A percentile compares a stretch with the other conserved stretches of the same genome.
Evolutionary conservation across 805 yeast species (phyloP).

Genomic region (Hanseniaspora pseudoguilliermondii): DNA sequence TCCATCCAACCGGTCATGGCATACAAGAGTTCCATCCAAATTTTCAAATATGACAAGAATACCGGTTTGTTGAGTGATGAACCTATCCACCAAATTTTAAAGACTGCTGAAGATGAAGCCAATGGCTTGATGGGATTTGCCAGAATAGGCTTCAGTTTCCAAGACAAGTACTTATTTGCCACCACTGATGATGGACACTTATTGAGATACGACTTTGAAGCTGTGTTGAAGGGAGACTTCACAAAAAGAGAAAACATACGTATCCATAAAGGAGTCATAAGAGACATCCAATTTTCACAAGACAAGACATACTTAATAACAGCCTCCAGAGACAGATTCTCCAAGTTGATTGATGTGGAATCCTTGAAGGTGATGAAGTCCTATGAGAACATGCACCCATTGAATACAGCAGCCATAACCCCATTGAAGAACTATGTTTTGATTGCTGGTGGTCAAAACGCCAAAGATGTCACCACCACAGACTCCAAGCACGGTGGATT

Average conservation of each 20-base stretch:
- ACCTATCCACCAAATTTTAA: background rate
- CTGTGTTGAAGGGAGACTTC: slow-evolving; percentile 32
- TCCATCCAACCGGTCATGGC: slow-evolving; percentile 92
- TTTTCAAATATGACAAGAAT: slow-evolving; percentile 45
- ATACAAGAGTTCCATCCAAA: slow-evolving; percentile 57
- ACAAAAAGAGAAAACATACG: slow-evolving; percentile 38
- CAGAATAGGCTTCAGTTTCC: slow-evolving; percentile 56
- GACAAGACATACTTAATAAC: slow-evolving; percentile 86
- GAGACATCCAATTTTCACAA: slow-evolving; percentile 80
- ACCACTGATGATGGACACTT: slow-evolving; percentile 82
- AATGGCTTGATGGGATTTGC: slow-evolving; percentile 23
- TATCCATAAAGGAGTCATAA: slow-evolving; percentile 66
- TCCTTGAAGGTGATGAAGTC: slow-evolving; percentile 58
- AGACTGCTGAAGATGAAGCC: slow-evolving; percentile 16
- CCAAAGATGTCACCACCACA: slow-evolving; percentile 96
- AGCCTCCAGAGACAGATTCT: slow-evolving; percentile 80
- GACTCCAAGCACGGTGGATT: slow-evolving; percentile 87
- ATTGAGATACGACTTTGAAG: slow-evolving; percentile 50
- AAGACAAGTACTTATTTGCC: slow-evolving; percentile 59
- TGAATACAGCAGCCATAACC: slow-evolving; percentile 90
- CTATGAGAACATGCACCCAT: slow-evolving; percentile 78
- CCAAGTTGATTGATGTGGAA: slow-evolving; percentile 67
- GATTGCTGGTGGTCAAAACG: slow-evolving; percentile 98
- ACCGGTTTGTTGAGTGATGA: slow-evolving; percentile 26
- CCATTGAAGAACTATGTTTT: slow-evolving; percentile 85